These are phyloP conservation scores for Trametes gibbosa DNA, from an alignment of 768 basidiomycete species.

Conservation along the genomic window DNA sequence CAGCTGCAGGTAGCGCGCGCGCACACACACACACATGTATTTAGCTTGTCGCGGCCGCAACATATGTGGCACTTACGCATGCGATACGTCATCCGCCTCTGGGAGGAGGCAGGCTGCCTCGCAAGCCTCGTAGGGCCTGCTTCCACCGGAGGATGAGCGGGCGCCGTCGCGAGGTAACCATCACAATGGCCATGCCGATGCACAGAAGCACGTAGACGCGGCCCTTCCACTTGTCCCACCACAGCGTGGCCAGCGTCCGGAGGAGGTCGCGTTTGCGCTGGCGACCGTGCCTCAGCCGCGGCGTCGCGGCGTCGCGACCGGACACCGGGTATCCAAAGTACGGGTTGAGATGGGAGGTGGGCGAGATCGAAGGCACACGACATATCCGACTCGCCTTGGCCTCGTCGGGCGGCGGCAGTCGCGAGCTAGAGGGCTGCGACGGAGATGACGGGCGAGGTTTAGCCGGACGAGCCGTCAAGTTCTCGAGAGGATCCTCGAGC, in stretches of 20 bases:
- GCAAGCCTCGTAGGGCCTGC: neutral
- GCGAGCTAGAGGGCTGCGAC: constrained; percentile 17
- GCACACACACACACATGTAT: too few species aligned
- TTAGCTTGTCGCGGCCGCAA: neutral
- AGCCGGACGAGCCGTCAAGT: constrained; percentile 3
- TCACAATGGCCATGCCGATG: constrained; percentile 33
- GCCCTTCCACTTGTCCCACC: constrained; percentile 64
- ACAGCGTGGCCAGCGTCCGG: constrained; percentile 57
- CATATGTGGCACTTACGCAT: neutral
- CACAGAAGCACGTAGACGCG: constrained; percentile 30
- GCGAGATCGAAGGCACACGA: constrained; percentile 34
- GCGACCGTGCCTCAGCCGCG: constrained; percentile 56
- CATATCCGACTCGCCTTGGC: too few species aligned
- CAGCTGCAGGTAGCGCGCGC: too few species aligned
- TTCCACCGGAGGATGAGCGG: constrained; percentile 6
- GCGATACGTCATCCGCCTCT: too few species aligned
- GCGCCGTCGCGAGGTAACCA: constrained; percentile 14
- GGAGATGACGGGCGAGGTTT: neutral
- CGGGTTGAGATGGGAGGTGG: constrained; percentile 64
- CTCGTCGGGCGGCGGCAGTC: neutral
- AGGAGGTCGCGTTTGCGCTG: constrained; percentile 67
- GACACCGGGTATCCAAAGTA: constrained; percentile 70
- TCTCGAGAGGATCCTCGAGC: constrained; percentile 48
- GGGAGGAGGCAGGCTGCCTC: too few species aligned
- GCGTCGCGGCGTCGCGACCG: constrained; percentile 33